Conservation (phyloP, 345 rosid genomes). For the Diplotaxis tenuifolia region DNA sequence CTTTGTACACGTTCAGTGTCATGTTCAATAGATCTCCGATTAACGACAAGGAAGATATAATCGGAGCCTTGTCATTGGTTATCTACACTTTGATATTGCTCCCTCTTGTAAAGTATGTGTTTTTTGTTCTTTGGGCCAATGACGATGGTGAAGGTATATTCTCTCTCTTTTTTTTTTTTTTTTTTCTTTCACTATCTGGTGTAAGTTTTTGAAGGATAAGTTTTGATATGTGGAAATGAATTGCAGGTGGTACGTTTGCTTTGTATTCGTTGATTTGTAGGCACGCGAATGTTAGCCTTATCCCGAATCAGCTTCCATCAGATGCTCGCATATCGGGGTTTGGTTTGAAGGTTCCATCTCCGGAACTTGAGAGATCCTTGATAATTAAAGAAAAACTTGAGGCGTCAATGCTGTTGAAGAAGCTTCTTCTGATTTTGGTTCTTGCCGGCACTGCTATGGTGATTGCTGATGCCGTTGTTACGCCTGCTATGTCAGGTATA, state of each 20-base stretch:
- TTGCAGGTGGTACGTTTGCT: conserved; percentile 96
- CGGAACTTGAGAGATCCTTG: conserved; percentile 94
- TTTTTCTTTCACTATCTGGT: not conserved
- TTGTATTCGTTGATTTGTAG: conserved; percentile 93
- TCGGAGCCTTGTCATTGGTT: conserved; percentile 91
- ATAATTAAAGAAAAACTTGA: conserved; percentile 91
- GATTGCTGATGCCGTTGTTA: conserved; percentile 96
- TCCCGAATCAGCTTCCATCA: conserved; percentile 93
- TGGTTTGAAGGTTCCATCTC: conserved; percentile 90
- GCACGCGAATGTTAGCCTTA: conserved; percentile 95
- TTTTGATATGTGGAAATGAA: conserved; percentile 4
- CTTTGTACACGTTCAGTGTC: conserved; percentile 87
- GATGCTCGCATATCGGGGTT: conserved; percentile 96
- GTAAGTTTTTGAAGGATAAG: not conserved
- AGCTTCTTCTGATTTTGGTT: conserved; percentile 75
- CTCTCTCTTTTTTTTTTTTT: too few relatives aligned
- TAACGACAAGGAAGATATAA: conserved; percentile 72
- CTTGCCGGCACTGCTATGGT: conserved; percentile 98
- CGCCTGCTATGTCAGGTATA: conserved; percentile 97
- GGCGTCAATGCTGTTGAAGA: conserved; percentile 69
- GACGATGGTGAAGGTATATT: conserved; percentile 95
- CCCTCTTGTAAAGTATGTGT: conserved; percentile 85
- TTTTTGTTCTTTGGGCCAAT: conserved; percentile 96
- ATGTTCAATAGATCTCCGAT: conserved; percentile 88
- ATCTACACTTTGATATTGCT: conserved; percentile 81